These are phyloP conservation scores for Syncephalastrum sp. DNA, from an alignment of 371 early-diverging fungal genomes.

Conservation along the genomic window DNA sequence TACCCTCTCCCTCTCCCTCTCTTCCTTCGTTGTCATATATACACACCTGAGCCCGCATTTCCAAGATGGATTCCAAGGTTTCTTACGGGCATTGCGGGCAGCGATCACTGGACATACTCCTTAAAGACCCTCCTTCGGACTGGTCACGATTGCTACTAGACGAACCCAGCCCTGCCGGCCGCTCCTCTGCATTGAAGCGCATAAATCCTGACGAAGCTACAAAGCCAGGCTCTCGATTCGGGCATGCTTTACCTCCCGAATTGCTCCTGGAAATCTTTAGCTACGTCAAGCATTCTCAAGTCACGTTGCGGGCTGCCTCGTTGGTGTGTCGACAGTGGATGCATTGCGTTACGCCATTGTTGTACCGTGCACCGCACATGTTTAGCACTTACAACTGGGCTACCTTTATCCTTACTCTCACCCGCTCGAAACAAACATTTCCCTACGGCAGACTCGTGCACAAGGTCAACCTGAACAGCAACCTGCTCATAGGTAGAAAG, in stretches of 20 bases:
- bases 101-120: no score
- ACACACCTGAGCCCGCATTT: no score
- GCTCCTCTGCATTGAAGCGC: no score
- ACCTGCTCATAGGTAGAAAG: conserved; percentile 1
- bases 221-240: conserved; percentile 11
- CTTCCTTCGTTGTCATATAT: no score
- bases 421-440: conserved; percentile 34
- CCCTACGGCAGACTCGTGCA: conserved; percentile 30
- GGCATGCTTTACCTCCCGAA: conserved; percentile 43
- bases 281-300: conserved; percentile 32
- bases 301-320: conserved; percentile 36
- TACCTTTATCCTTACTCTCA: conserved; percentile 55
- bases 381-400: conserved; percentile 61
- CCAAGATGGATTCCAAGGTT: no score
- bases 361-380: conserved; percentile 53
- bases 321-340: conserved; percentile 58
- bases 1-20: no score
- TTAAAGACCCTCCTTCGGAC: no score
- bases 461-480: conserved; percentile 1
- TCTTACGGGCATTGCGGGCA: no score
- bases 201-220: no score
- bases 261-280: conserved; percentile 45
- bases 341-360: conserved; percentile 49
- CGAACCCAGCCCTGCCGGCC: no score
- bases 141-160: no score